These are phyloP conservation scores for Dioscorea cayenensis DNA, from an alignment of 116 monocot genomes.

Conservation along the genomic window DNA sequence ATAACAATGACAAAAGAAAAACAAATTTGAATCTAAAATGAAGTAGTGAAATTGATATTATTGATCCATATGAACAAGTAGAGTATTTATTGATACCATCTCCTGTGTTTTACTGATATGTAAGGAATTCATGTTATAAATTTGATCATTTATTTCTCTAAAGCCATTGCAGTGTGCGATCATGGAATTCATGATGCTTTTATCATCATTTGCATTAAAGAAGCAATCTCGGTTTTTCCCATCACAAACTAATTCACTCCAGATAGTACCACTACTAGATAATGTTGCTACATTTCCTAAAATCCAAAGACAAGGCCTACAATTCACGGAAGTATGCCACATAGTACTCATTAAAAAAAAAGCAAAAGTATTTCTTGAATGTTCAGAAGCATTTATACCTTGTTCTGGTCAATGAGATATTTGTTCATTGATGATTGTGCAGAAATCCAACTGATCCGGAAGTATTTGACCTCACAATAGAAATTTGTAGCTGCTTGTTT, in stretches of 20 bases:
- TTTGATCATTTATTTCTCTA: not conserved
- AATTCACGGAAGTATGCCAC: not conserved
- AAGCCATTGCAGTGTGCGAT: not conserved
- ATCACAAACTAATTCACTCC: constrained; percentile 30
- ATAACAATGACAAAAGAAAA: too few relatives aligned
- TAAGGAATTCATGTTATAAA: not conserved
- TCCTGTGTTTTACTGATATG: not conserved
- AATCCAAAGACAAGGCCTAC: constrained; percentile 50
- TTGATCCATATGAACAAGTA: too few relatives aligned
- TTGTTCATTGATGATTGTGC: constrained; percentile 8
- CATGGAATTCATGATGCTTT: constrained; percentile 11
- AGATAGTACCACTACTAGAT: constrained; percentile 27
- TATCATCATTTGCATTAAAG: constrained; percentile 23
- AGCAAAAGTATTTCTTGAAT: too few relatives aligned
- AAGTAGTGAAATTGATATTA: too few relatives aligned
- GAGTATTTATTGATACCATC: not conserved
- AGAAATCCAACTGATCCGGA: constrained; percentile 24
- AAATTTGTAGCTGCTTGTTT: too few relatives aligned
- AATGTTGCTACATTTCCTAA: constrained; percentile 35
- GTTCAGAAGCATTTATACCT: not conserved
- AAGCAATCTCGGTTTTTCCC: constrained; percentile 23
- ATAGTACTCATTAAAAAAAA: not conserved
- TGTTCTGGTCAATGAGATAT: constrained; percentile 27
- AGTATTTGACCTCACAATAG: constrained; percentile 35
- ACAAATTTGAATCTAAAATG: too few relatives aligned